Evolutionary conservation across 768 basidiomycete genomes (phyloP).

Genomic region (Kwoniella sp.): DNA sequence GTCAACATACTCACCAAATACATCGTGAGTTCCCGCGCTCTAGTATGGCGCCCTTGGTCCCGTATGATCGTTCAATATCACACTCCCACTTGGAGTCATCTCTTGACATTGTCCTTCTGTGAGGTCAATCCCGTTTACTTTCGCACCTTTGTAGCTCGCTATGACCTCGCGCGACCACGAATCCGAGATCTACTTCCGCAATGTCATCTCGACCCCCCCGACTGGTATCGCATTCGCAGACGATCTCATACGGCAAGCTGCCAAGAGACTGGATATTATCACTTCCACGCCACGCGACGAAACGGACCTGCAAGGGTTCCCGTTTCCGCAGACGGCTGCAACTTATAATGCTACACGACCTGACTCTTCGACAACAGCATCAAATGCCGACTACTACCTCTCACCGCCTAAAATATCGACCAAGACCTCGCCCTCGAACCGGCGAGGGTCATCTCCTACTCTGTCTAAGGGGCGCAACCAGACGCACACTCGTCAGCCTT

Average conservation of each 20-base stretch:
- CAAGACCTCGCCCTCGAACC: background rate
- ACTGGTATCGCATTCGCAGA: slow-evolving; percentile 34
- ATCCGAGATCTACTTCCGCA: slow-evolving; percentile 33
- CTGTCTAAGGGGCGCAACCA: background rate
- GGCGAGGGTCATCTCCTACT: background rate
- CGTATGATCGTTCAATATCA: too few species aligned
- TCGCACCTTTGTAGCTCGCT: slow-evolving; percentile 19
- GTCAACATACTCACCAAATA: slow-evolving; percentile 41
- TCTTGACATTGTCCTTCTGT: slow-evolving; percentile 2
- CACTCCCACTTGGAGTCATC: too few species aligned
- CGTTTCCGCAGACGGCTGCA: background rate
- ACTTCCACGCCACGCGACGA: slow-evolving; percentile 19
- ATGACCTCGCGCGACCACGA: slow-evolving; percentile 26
- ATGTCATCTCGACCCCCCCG: slow-evolving; percentile 25
- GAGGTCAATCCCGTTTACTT: background rate
- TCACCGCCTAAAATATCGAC: background rate
- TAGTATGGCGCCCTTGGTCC: too few species aligned
- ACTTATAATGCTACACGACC: background rate
- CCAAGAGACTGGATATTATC: slow-evolving; percentile 40
- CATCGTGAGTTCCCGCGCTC: slow-evolving; percentile 41
- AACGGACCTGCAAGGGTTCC: background rate
- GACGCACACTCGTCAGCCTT: slow-evolving; percentile 5
- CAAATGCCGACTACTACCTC: background rate
- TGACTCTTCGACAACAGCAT: too few species aligned
- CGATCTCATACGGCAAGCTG: slow-evolving; percentile 40